These are phyloP conservation scores for Paracoccidioides brasiliensis DNA, from an alignment of 2,329 filamentous ascomycete genomes.

Conservation along the genomic window DNA sequence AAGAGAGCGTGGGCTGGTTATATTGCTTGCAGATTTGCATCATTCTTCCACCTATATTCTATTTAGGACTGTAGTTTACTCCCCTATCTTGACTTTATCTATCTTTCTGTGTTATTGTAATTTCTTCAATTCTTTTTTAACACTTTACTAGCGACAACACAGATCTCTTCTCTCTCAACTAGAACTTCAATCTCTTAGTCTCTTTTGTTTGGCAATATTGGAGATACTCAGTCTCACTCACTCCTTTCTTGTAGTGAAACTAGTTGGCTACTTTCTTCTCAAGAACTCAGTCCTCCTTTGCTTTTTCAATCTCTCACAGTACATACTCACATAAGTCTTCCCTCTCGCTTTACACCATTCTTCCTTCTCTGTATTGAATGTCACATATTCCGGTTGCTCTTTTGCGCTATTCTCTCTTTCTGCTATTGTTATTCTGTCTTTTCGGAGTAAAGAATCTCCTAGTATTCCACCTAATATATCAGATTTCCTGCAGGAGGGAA, in stretches of 20 bases:
- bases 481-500: background rate
- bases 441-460: background rate
- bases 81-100: background rate
- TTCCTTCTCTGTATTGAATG: no score
- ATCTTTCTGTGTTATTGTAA: background rate
- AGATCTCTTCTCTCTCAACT: background rate
- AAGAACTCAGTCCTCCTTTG: background rate
- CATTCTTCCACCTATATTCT: background rate
- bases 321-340: background rate
- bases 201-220: background rate
- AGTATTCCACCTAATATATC: background rate
- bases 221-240: background rate
- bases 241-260: background rate
- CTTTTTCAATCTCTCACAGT: background rate
- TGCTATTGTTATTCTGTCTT: background rate
- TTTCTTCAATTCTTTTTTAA: background rate
- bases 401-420: background rate
- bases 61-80: background rate
- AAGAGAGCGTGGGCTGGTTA: background rate
- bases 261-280: background rate
- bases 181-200: background rate
- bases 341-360: background rate
- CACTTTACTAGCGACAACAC: background rate
- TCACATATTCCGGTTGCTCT: background rate
- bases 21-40: background rate